A percentile compares a stretch with the other conserved stretches of the same genome.
phyloP scores from a whole-genome alignment of 2,329 filamentous ascomycete species.

The Epichloe festucae region DNA sequence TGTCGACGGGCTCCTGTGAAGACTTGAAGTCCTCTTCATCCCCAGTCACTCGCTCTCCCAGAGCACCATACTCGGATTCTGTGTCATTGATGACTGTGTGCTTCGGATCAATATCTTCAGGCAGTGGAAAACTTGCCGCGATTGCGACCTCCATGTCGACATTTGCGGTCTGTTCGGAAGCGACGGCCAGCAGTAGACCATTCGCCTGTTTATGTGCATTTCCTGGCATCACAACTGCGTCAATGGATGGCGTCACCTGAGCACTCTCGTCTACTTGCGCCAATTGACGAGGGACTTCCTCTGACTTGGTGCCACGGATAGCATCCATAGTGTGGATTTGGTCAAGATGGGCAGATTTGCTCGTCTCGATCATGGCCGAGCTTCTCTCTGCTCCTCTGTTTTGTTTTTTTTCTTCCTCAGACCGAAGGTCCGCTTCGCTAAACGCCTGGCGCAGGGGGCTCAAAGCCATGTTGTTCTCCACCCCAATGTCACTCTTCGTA shows the following conservation, averaged over 20 bases:
- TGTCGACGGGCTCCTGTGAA: slow-evolving; percentile 9
- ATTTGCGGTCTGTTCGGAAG: not conserved
- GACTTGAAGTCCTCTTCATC: slow-evolving; percentile 1
- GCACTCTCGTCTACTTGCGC: not conserved
- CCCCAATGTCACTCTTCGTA: slow-evolving; percentile 41
- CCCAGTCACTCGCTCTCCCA: not conserved
- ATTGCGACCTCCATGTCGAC: not conserved
- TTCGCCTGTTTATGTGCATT: slow-evolving; percentile 1
- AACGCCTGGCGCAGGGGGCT: slow-evolving; percentile 42
- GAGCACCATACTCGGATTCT: not conserved
- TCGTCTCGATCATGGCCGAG: not conserved
- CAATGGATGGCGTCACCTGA: not conserved
- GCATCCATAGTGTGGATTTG: not conserved
- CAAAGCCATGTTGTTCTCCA: slow-evolving; percentile 39
- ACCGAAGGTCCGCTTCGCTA: slow-evolving; percentile 17
- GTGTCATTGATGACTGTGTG: not conserved
- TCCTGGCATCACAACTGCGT: not conserved
- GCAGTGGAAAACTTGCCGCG: not conserved
- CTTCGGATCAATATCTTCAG: slow-evolving; percentile 2
- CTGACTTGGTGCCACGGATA: not conserved
- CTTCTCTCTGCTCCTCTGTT: not conserved
- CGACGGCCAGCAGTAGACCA: not conserved
- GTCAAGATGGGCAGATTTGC: not conserved
- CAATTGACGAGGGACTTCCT: not conserved
- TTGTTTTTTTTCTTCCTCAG: slow-evolving; percentile 12